Base-by-base conservation (phyloP, 2,329 filamentous ascomycete genomes). In the Xylaria sp. region DNA sequence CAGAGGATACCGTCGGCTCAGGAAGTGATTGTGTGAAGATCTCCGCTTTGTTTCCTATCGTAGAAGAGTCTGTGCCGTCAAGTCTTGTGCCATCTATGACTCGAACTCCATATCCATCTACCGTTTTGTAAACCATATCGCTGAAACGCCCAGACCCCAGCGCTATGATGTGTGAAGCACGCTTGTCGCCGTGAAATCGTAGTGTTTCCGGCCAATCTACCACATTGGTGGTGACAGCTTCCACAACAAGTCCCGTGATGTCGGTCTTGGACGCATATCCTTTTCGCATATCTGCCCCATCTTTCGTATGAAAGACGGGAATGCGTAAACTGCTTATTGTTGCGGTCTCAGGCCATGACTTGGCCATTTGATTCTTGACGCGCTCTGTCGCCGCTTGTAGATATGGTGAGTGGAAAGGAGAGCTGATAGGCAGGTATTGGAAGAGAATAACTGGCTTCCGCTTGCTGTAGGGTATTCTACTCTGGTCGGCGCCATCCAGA, bases 391-490 rank as follows among this genome's bases (percentile, higher is more conserved):
- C 95, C 73, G 94, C 90, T 25, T 87, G 85, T 15, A 99, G 89
- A 79, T 98, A 98, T 69, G 94, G 91, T 86, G 96, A 98, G 86
- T 99, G 96, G 87, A 99, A 99, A 5, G 96, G 96, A 13, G 95
- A 94, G 0, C 95, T 98, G 81, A 99, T 98, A 56, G 96, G 96
- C 66, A 99, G 85, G 86, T 99, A 99, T 71, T 96, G 92, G 85
- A 98, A 98, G 71, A 93, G 92, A 75, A 99, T 98, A 77, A 96
- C 94, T 65, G 97, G 88, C 84, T 99, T 99, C 76, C 96, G 92
- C 83, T 99, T 91, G 0, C 94, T 98, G 84, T 94, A 94, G 5
- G 96, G 96, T 61, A 98, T 91, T 68, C 94, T 90, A 73, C 92
- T 97, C 82, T 99, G 96, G 78, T 99, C 96, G 48, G 98, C 86